Conservation (phyloP, 163 green algal genomes). For the Volvox carteri region DNA sequence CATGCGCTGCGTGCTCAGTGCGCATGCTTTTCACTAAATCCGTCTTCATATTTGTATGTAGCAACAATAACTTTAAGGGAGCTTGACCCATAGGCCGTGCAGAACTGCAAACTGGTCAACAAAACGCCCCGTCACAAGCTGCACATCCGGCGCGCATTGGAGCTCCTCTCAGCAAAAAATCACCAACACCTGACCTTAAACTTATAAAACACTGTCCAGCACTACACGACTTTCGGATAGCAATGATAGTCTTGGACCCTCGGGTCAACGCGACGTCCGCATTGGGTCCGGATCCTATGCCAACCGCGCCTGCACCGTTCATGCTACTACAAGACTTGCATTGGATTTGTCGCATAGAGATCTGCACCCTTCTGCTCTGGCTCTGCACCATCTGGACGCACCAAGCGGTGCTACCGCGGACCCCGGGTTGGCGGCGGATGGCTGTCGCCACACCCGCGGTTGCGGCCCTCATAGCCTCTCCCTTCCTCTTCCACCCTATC, state of each 20-base stretch:
- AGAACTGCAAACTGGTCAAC: too few relatives aligned
- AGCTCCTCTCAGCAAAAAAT: too few relatives aligned
- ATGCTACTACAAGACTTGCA: slow-evolving; percentile 2
- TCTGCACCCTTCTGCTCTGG: not conserved
- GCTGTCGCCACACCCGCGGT: not conserved
- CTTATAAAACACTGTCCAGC: too few relatives aligned
- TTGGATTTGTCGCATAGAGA: not conserved
- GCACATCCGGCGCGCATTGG: too few relatives aligned
- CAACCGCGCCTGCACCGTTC: not conserved
- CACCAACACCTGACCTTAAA: too few relatives aligned
- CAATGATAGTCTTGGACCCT: not conserved
- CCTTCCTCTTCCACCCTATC: slow-evolving; percentile 40
- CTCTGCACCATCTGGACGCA: slow-evolving; percentile 12
- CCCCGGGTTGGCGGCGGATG: not conserved
- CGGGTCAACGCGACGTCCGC: not conserved
- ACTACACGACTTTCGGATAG: not conserved
- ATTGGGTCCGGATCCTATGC: not conserved
- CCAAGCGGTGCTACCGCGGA: not conserved
- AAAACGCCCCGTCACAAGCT: too few relatives aligned
- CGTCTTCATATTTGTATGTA: too few relatives aligned
- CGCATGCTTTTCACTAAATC: too few relatives aligned
- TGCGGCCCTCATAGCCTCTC: not conserved
- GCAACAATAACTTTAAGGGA: too few relatives aligned
- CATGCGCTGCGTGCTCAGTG: too few relatives aligned
- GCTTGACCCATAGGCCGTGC: too few relatives aligned